Conservation (phyloP, 106 monocot species). For the Narthecium ossifragum region DNA sequence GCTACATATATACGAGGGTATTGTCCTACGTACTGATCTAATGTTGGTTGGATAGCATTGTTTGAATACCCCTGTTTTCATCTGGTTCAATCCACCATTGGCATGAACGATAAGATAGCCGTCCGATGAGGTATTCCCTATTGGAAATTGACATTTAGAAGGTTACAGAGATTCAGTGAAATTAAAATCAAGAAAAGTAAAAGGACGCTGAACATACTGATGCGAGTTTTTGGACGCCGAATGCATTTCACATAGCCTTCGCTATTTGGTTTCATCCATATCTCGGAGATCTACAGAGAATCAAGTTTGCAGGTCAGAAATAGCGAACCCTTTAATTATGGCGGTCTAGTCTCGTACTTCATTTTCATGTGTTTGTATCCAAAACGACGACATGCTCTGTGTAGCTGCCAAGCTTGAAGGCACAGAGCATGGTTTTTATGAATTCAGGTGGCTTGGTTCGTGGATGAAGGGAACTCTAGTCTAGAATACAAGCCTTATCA, state of each 20-base stretch:
- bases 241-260: slow-evolving; percentile 39
- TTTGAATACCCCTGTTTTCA: slow-evolving; percentile 79
- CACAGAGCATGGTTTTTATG: too few species aligned
- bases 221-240: slow-evolving; percentile 23
- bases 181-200: too few species aligned
- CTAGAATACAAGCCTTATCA: too few species aligned
- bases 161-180: too few species aligned
- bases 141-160: too few species aligned
- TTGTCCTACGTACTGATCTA: too few species aligned
- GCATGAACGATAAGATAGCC: slow-evolving; percentile 70
- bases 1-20: too few species aligned
- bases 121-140: slow-evolving; percentile 22
- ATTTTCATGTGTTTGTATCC: background rate
- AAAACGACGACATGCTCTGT: background rate
- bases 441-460: too few species aligned
- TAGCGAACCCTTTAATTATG: background rate
- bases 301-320: background rate
- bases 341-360: background rate
- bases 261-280: slow-evolving; percentile 36
- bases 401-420: background rate
- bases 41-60: too few species aligned
- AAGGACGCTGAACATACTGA: background rate
- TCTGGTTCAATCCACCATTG: slow-evolving; percentile 93
- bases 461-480: too few species aligned
- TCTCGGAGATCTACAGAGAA: slow-evolving; percentile 29